These are phyloP conservation scores for Parathielavia appendiculata DNA, from an alignment of 495 filamentous ascomycete genomes.

Conservation along the genomic window DNA sequence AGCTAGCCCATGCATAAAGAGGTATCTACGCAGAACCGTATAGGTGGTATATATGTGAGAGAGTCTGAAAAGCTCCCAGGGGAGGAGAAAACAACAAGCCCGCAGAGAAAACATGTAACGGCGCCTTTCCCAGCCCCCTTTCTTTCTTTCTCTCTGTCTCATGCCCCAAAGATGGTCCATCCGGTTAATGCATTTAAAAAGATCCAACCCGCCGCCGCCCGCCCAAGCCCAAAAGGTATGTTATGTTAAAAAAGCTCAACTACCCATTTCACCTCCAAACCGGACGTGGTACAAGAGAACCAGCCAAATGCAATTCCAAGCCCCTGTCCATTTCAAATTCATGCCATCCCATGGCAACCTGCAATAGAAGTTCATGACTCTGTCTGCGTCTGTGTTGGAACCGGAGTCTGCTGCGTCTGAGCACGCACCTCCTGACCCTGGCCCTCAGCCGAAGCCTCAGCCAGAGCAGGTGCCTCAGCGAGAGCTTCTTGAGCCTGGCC, in stretches of 20 bases:
- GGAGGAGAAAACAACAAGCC: too few species aligned
- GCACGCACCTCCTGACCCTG: neutral
- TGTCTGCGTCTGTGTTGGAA: neutral
- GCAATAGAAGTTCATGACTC: neutral
- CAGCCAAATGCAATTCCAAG: neutral
- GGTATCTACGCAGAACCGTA: constrained; percentile 15
- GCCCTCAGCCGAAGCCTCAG: neutral
- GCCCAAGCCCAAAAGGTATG: neutral
- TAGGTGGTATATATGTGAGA: neutral
- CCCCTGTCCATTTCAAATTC: neutral
- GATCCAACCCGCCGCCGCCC: neutral
- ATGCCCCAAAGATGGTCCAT: neutral
- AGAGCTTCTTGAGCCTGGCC: neutral
- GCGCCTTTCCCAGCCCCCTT: too few species aligned
- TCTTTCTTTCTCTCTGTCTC: too few species aligned
- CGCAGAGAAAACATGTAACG: neutral
- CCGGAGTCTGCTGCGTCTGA: neutral
- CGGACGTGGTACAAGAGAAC: neutral
- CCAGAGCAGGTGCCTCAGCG: too few species aligned
- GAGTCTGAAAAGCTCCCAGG: neutral
- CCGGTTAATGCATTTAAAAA: neutral
- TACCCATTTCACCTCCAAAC: neutral
- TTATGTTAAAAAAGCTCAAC: neutral
- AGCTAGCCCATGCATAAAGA: constrained; percentile 10
- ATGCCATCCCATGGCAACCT: neutral